Percentiles rank a stretch among this genome's conserved stretches.
phyloP scores from a whole-genome alignment of 306 rosid species.

The Vachellia collinsii region DNA sequence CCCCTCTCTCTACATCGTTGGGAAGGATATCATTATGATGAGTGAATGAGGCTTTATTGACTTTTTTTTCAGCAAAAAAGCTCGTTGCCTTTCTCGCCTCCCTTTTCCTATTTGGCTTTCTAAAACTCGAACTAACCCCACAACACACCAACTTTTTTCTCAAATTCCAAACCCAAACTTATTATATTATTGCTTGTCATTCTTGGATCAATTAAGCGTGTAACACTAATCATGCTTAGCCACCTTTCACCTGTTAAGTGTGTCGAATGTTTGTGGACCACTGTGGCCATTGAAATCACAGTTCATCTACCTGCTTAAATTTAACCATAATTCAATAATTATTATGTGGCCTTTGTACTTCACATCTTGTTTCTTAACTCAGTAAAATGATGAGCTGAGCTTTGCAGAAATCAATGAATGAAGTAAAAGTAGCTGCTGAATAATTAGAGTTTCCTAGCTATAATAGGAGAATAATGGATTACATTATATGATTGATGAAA shows the following conservation, averaged over 20 bases:
- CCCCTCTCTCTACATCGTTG: conserved; percentile 50
- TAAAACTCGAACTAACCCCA: conserved; percentile 65
- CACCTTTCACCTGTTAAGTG: conserved; percentile 41
- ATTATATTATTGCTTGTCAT: conserved; percentile 43
- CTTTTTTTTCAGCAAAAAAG: conserved; percentile 66
- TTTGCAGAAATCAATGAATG: conserved; percentile 38
- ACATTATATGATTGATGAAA: conserved; percentile 22
- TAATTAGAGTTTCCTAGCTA: conserved; percentile 2
- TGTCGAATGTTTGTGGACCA: conserved; percentile 49
- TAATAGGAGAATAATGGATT: background rate
- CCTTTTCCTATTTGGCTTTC: conserved; percentile 54
- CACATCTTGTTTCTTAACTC: conserved; percentile 40
- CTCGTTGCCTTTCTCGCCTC: conserved; percentile 66
- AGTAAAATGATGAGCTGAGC: conserved; percentile 50
- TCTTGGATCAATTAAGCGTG: conserved; percentile 44
- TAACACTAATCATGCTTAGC: conserved; percentile 41
- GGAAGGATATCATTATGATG: conserved; percentile 75
- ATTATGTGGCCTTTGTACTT: conserved; percentile 55
- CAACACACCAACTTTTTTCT: conserved; percentile 59
- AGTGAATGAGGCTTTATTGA: conserved; percentile 64
- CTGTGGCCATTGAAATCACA: conserved; percentile 39
- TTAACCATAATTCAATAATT: conserved; percentile 56
- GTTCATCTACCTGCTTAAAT: conserved; percentile 41
- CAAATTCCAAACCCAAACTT: conserved; percentile 74
- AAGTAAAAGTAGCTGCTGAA: conserved; percentile 32